Evolutionary conservation across 495 filamentous ascomycete genomes (phyloP).

Genomic region (Pseudoneurospora amorphoporcata): DNA sequence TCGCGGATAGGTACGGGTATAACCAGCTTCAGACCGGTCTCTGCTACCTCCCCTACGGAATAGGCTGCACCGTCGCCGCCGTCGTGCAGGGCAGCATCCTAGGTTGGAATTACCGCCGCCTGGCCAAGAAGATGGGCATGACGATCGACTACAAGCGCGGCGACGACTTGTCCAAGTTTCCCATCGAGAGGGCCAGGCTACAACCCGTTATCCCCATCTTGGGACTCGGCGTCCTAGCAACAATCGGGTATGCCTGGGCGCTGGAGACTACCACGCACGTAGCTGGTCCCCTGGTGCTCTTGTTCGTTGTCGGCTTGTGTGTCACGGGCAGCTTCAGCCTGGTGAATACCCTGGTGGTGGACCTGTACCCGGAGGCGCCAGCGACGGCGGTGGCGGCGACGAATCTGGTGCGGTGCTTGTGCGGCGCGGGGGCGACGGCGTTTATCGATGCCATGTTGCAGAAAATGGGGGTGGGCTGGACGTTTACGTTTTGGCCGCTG

Average conservation of each 20-base stretch:
- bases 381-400: conserved; percentile 39
- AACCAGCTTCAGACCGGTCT: conserved; percentile 59
- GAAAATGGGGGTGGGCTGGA: conserved; percentile 36
- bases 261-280: conserved; percentile 36
- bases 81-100: conserved; percentile 52
- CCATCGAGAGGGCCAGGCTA: conserved; percentile 54
- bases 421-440: conserved; percentile 34
- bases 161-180: conserved; percentile 45
- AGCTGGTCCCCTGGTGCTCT: conserved; percentile 41
- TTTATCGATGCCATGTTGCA: conserved; percentile 34
- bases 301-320: conserved; percentile 43
- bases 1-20: conserved; percentile 51
- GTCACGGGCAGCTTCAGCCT: conserved; percentile 45
- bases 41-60: conserved; percentile 50
- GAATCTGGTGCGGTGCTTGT: conserved; percentile 36
- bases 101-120: conserved; percentile 47
- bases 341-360: conserved; percentile 37
- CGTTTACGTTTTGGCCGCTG: conserved; percentile 35
- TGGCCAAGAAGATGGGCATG: conserved; percentile 37
- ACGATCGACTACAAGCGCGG: conserved; percentile 40
- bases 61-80: conserved; percentile 57
- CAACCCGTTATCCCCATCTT: conserved; percentile 41
- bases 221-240: conserved; percentile 27
- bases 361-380: conserved; percentile 34
- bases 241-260: conserved; percentile 50